A percentile compares a stretch with the other conserved stretches of the same genome.
Conservation (phyloP, 1,284 basidiomycete genomes). For the Xerocomus nothofagi region DNA sequence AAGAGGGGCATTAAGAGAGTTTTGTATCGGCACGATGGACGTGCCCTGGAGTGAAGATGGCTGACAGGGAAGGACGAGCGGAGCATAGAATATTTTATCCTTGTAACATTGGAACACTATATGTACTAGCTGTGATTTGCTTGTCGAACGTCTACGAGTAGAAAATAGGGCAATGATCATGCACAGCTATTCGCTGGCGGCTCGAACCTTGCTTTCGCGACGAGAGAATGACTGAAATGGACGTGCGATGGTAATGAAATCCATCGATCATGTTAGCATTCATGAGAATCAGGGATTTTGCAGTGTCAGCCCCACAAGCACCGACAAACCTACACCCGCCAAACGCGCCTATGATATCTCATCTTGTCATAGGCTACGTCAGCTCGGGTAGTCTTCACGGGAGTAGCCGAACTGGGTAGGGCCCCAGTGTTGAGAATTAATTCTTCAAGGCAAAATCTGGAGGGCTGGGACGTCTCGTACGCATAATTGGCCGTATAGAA, state of each 20-base stretch:
- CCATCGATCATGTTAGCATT: background rate
- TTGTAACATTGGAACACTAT: background rate
- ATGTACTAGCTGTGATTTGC: background rate
- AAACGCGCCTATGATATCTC: background rate
- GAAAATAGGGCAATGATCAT: no score
- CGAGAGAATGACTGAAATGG: background rate
- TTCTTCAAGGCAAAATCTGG: no score
- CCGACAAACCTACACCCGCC: background rate
- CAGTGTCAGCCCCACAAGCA: background rate
- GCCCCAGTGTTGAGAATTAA: no score
- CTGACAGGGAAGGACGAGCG: background rate
- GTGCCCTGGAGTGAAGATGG: constrained; percentile 17
- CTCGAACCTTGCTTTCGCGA: background rate
- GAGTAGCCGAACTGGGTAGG: no score
- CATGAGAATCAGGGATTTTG: background rate
- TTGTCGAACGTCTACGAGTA: no score
- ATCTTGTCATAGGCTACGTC: background rate
- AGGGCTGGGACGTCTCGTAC: no score
- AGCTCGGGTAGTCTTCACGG: background rate
- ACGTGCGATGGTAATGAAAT: background rate
- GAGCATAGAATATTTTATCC: background rate
- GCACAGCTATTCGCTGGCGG: background rate
- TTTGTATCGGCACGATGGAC: constrained; percentile 28
- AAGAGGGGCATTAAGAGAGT: constrained; percentile 23
- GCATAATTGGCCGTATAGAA: no score